A percentile compares a stretch with the other conserved stretches of the same genome.
Conservation (phyloP, 495 filamentous ascomycete species). For the Penicillium steckii region DNA sequence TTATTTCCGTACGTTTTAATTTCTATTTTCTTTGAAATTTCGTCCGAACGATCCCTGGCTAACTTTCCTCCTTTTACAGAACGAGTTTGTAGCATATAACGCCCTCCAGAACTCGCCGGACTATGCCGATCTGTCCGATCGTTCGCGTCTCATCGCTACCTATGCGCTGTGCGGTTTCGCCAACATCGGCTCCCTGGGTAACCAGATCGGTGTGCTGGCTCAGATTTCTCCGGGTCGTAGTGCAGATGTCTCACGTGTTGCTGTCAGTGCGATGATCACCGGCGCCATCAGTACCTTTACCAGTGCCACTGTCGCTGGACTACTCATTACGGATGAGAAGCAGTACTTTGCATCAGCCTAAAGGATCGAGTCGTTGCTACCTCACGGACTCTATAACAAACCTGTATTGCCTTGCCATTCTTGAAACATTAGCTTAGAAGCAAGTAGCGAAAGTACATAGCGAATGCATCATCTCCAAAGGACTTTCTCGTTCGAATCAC, state of each 20-base stretch:
- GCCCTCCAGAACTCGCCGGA: conserved; percentile 41
- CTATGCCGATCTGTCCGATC: conserved; percentile 59
- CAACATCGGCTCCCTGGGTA: conserved; percentile 79
- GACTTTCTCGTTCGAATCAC: neutral
- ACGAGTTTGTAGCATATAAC: conserved; percentile 65
- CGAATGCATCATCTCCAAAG: neutral
- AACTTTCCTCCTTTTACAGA: conserved; percentile 29
- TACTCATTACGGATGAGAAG: conserved; percentile 61
- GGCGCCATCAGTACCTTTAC: conserved; percentile 79
- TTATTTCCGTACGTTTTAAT: conserved; percentile 58
- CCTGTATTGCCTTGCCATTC: neutral
- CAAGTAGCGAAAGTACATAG: neutral
- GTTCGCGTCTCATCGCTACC: conserved; percentile 71
- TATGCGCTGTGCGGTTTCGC: conserved; percentile 75
- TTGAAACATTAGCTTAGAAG: no score
- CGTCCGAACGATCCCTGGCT: conserved; percentile 2
- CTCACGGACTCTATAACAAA: no score
- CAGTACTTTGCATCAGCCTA: conserved; percentile 19
- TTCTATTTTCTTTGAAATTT: neutral
- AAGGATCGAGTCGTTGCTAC: no score
- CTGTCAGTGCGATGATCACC: conserved; percentile 72
- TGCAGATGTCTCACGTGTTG: conserved; percentile 73
- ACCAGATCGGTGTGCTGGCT: conserved; percentile 80
- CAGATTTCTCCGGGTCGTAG: conserved; percentile 73
- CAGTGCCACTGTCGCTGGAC: conserved; percentile 76